Evolutionary conservation across 176 grass and related monocot genomes (phyloP), one percentile per base, ranked within the genome.

Genomic region (Oryza australiensis): DNA sequence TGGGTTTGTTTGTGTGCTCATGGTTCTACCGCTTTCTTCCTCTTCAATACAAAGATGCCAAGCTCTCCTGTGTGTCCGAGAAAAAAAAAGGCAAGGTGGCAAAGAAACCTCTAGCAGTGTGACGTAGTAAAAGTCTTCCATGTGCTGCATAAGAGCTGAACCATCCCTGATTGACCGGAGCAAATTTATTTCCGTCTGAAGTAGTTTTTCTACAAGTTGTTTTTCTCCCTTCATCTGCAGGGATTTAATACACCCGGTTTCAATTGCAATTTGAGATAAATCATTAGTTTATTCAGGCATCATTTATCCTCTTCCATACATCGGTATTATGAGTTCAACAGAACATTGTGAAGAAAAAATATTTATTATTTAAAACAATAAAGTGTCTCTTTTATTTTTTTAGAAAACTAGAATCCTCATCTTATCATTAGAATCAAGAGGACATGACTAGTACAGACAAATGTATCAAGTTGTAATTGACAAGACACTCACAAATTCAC

Each of bases 41-140:
- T 37, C 35, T 37, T 37, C 8, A 37, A 37, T 37, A 37, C 35
- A 37, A 37, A 40, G 30, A 32, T 32, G 3, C 30, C 1, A 32
- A 32, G 30, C 30, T 32, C 30, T 32, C 30, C 38, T 40, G 38
- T 10, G 8, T 38, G 38, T 40, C 10, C 9, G 38, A 40, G 9
- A 11, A 40, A 2, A 11, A 38, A 38, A 77, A 11, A 84, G 46
- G 48, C 3, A 24, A 62, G 63, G 63, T 40, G n/a, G n/a, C n/a
- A n/a, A 64, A 69, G 59, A 74, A 77, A 98, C 95, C 95, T 98
- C 95, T 60, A 98, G 82, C 83, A 98, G 95, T 34, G 95, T 93
- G 72, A 98, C 89, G 70, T 98, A 98, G 80, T 98, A 98, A 20
- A 98, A 98, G 78, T 94, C 95, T 80, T 98, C 95, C 95, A 98